Evolutionary conservation across 345 rosid genomes (phyloP).

Genomic region (Aethionema arabicum): DNA sequence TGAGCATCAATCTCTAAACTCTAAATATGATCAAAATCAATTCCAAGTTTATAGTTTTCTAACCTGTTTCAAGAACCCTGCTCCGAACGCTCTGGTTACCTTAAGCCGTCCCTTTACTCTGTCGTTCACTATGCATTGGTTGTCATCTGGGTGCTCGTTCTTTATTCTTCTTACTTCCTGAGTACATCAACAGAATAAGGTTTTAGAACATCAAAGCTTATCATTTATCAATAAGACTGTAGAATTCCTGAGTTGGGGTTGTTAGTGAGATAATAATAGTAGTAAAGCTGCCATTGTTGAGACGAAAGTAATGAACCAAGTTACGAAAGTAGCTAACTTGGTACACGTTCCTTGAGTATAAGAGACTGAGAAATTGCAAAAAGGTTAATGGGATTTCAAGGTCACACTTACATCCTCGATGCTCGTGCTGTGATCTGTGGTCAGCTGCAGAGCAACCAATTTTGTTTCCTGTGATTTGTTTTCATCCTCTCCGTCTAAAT

Average conservation of each 20-base stretch:
- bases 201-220: constrained; percentile 5
- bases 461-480: constrained; percentile 46
- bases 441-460: constrained; percentile 81
- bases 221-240: background rate
- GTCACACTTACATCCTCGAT: constrained; percentile 78
- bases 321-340: background rate
- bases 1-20: constrained; percentile 7
- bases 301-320: background rate
- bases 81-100: constrained; percentile 98
- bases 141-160: constrained; percentile 95
- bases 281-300: too few relatives aligned
- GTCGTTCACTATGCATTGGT: constrained; percentile 78
- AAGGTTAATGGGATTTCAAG: background rate
- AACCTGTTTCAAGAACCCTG: constrained; percentile 95
- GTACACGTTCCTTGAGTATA: background rate
- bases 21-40: background rate
- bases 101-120: constrained; percentile 95
- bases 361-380: constrained; percentile 3
- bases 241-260: too few relatives aligned
- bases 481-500: constrained; percentile 45
- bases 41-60: background rate
- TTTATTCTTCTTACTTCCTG: constrained; percentile 93
- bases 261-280: too few relatives aligned
- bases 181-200: constrained; percentile 33
- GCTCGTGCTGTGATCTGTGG: constrained; percentile 95